Evolutionary conservation across 495 filamentous ascomycete genomes (phyloP).

Genomic region (Lasiosphaeriaceae sp.): DNA sequence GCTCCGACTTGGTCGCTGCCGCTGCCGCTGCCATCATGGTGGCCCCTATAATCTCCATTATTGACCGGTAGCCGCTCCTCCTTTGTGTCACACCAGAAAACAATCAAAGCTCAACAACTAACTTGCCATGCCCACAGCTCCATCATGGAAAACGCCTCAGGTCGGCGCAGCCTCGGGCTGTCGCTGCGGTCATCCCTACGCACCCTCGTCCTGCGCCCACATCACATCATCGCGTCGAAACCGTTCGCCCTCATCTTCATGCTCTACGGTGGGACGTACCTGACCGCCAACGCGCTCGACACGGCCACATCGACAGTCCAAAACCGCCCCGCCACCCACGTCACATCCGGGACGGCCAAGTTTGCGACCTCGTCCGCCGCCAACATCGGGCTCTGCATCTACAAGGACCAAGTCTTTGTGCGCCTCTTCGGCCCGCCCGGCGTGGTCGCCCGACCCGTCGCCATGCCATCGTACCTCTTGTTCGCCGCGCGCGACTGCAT

Average conservation of each 20-base stretch:
- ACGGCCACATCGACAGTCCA: conserved; percentile 66
- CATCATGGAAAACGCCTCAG: conserved; percentile 94
- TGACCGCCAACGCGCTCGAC: conserved; percentile 86
- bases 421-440: conserved; percentile 67
- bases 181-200: conserved; percentile 63
- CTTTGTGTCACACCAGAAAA: neutral
- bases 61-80: conserved; percentile 67
- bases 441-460: conserved; percentile 49
- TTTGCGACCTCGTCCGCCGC: conserved; percentile 78
- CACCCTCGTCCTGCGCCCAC: conserved; percentile 64
- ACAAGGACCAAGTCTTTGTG: conserved; percentile 88
- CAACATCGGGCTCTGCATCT: conserved; percentile 86
- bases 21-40: conserved; percentile 74
- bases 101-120: neutral
- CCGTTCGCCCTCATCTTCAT: conserved; percentile 85
- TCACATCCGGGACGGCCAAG: conserved; percentile 72
- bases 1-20: conserved; percentile 71
- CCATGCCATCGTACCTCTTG: conserved; percentile 64
- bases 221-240: conserved; percentile 66
- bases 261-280: conserved; percentile 86
- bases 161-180: conserved; percentile 62
- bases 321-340: conserved; percentile 49
- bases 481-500: conserved; percentile 84
- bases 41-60: conserved; percentile 83
- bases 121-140: conserved; percentile 47